Evolutionary conservation across 1,284 basidiomycete genomes (phyloP).

Genomic region (Sanghuangporus baumii): DNA sequence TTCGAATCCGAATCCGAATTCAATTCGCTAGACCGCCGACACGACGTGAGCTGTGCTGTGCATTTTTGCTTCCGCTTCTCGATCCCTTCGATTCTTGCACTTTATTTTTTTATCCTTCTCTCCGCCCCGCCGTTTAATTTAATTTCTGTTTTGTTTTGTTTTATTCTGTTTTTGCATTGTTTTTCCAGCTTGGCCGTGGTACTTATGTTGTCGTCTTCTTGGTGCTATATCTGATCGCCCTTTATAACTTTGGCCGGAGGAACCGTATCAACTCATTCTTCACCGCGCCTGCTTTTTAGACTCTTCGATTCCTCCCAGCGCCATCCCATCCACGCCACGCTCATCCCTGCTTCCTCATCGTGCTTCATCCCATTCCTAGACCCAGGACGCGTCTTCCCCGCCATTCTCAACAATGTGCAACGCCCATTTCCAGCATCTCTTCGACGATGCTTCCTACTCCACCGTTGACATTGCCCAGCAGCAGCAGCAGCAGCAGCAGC

Average conservation of each 20-base stretch:
- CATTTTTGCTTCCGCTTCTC: conserved; percentile 1
- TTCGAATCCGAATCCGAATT: not conserved
- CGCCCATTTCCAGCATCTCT: conserved; percentile 9
- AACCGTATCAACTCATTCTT: not conserved
- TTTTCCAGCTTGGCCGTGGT: not conserved
- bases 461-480: not conserved
- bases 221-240: conserved; percentile 9
- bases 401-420: conserved; percentile 2
- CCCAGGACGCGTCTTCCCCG: not conserved
- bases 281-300: not conserved
- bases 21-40: not conserved
- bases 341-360: not conserved
- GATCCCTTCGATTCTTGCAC: not conserved
- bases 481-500: not conserved
- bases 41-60: conserved; percentile 6
- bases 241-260: conserved; percentile 8
- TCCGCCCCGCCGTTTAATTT: not conserved
- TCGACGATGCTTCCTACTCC: conserved; percentile 1
- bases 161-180: not conserved
- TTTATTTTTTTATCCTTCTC: not conserved
- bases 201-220: not conserved
- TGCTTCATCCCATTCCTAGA: not conserved
- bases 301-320: not conserved
- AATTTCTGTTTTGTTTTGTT: not conserved
- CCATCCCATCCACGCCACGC: not conserved